Percentiles rank a stretch among this genome's conserved stretches.
Evolutionary conservation across 2,329 filamentous ascomycete genomes (phyloP).

Genomic region (Epichloe baconii): DNA sequence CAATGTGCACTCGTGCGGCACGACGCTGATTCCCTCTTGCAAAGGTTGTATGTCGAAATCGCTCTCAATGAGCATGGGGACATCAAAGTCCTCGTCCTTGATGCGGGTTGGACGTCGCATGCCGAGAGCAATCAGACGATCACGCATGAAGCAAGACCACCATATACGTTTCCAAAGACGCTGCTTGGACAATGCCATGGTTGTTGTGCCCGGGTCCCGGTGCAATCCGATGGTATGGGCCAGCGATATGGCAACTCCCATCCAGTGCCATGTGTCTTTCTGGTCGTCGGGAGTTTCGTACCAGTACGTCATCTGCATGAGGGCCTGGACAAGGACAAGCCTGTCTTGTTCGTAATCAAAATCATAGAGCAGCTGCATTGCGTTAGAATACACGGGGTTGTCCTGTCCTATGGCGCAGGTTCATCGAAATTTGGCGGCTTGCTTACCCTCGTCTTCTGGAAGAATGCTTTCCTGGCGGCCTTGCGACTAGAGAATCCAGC

Average conservation of each 20-base stretch:
- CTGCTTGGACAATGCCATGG: conserved; percentile 60
- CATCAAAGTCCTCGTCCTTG: conserved; percentile 86
- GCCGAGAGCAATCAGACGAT: conserved; percentile 80
- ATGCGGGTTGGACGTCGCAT: conserved; percentile 89
- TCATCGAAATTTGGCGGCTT: neutral
- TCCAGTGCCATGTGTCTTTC: conserved; percentile 98
- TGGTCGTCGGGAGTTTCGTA: conserved; percentile 95
- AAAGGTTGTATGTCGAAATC: conserved; percentile 72
- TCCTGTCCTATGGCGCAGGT: no score
- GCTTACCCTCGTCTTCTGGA: conserved; percentile 72
- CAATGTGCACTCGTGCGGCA: conserved; percentile 57
- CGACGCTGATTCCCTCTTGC: conserved; percentile 52
- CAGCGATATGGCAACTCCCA: conserved; percentile 87
- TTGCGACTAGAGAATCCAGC: conserved; percentile 70
- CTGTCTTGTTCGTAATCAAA: conserved; percentile 91
- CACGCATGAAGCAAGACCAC: conserved; percentile 96
- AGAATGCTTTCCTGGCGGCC: conserved; percentile 75
- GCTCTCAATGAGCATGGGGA: conserved; percentile 71
- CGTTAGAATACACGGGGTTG: conserved; percentile 7
- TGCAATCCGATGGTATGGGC: conserved; percentile 90
- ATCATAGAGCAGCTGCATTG: conserved; percentile 64
- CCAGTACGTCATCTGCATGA: conserved; percentile 93
- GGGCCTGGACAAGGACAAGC: conserved; percentile 73
- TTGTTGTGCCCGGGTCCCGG: conserved; percentile 65
- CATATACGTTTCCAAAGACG: conserved; percentile 90